Percentiles rank a stretch among this genome's conserved stretches.
Conservation (phyloP, 2,329 filamentous ascomycete species). For the Xylariaceae sp. region DNA sequence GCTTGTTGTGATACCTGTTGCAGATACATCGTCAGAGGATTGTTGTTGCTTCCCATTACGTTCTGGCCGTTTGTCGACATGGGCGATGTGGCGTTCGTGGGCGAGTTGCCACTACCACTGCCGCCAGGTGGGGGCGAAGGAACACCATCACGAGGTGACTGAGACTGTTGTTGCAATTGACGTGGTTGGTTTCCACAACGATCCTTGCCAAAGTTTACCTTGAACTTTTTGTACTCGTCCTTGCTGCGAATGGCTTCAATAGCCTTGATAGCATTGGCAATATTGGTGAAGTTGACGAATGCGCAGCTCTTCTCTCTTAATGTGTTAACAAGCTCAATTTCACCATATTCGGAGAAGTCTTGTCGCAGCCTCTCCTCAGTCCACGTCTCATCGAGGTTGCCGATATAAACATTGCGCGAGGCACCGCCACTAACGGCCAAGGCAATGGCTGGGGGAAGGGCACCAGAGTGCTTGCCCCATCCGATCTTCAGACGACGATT, state of each 20-base stretch:
- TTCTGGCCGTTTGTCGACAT: conserved; percentile 55
- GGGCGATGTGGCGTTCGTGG: conserved; percentile 53
- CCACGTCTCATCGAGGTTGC: conserved; percentile 96
- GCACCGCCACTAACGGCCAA: conserved; percentile 94
- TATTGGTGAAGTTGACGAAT: conserved; percentile 99
- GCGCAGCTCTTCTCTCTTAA: conserved; percentile 98
- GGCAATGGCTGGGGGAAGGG: conserved; percentile 91
- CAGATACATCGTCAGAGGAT: conserved; percentile 90
- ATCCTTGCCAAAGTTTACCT: conserved; percentile 99
- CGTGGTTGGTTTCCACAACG: conserved; percentile 94
- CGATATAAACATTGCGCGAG: conserved; percentile 97
- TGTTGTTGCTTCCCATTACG: conserved; percentile 78
- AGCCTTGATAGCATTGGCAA: conserved; percentile 98
- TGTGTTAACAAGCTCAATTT: conserved; percentile 96
- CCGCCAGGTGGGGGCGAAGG: conserved; percentile 59
- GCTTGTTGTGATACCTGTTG: conserved; percentile 75
- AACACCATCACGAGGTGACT: conserved; percentile 65
- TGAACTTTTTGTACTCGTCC: conserved; percentile 97
- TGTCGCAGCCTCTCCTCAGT: conserved; percentile 92
- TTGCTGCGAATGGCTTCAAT: conserved; percentile 93
- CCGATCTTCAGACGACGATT: conserved; percentile 97
- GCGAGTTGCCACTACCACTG: conserved; percentile 58
- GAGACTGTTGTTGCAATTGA: conserved; percentile 68
- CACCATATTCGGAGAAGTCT: conserved; percentile 95
- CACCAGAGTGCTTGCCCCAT: conserved; percentile 98